These are phyloP conservation scores for Capronia coronata DNA, from an alignment of 2,329 filamentous ascomycete genomes.

Conservation along the genomic window DNA sequence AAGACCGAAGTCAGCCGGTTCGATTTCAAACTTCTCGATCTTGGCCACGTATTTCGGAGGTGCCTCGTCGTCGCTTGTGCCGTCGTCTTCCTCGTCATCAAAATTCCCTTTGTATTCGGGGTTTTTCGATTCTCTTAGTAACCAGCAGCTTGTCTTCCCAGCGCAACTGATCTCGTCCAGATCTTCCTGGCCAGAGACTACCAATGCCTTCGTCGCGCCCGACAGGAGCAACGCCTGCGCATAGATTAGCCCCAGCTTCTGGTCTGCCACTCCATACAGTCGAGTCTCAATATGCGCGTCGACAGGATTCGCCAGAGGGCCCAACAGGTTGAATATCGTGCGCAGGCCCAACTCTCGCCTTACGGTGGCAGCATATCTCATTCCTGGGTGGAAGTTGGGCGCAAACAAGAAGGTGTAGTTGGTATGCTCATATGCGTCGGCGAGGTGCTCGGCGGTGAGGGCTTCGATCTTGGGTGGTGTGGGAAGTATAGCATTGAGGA, in stretches of 20 bases:
- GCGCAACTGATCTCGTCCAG: conserved; percentile 94
- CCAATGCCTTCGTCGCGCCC: conserved; percentile 73
- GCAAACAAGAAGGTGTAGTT: conserved; percentile 97
- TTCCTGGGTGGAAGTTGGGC: conserved; percentile 91
- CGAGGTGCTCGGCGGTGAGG: conserved; percentile 64
- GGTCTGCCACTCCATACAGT: conserved; percentile 84
- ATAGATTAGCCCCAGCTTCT: conserved; percentile 81
- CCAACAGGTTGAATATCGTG: conserved; percentile 96
- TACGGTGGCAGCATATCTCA: conserved; percentile 79
- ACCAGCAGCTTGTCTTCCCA: conserved; percentile 83
- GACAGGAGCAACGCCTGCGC: conserved; percentile 72
- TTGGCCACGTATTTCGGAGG: conserved; percentile 42
- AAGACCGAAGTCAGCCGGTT: conserved; percentile 83
- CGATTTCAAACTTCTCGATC: conserved; percentile 70
- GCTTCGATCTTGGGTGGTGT: conserved; percentile 66
- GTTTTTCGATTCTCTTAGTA: conserved; percentile 52
- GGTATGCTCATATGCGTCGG: conserved; percentile 65
- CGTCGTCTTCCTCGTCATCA: conserved; percentile 37
- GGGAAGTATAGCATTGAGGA: conserved; percentile 69
- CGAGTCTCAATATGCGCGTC: conserved; percentile 80
- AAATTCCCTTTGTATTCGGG: conserved; percentile 35
- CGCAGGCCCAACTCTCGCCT: conserved; percentile 85
- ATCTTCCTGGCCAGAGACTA: conserved; percentile 91
- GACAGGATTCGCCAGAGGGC: conserved; percentile 84
- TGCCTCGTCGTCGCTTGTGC: conserved; percentile 37